Conservation (phyloP, 345 rosid species). For the Aurinia saxatilis region DNA sequence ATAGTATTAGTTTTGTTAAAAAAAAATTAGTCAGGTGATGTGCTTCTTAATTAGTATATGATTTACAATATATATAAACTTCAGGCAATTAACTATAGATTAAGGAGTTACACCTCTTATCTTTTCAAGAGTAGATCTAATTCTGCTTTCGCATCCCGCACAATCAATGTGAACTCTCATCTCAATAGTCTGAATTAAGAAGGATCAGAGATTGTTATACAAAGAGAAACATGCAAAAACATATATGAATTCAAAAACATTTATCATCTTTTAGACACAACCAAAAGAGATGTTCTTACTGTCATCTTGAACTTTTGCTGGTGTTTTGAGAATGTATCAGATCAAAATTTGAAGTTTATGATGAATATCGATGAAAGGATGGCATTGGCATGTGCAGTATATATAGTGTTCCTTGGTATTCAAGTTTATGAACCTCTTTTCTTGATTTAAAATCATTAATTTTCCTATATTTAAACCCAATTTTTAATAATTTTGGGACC, state of each 20-base stretch:
- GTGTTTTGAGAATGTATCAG: conserved; percentile 7
- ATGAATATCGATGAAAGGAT: conserved; percentile 17
- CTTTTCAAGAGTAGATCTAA: conserved; percentile 50
- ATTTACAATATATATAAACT: too few relatives aligned
- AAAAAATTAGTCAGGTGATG: too few relatives aligned
- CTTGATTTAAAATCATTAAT: not conserved
- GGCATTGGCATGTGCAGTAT: conserved; percentile 1
- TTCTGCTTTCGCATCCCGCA: conserved; percentile 71
- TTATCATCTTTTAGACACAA: not conserved
- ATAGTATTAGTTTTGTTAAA: too few relatives aligned
- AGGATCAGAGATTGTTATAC: not conserved
- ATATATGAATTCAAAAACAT: not conserved
- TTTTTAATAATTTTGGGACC: not conserved
- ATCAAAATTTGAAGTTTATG: not conserved
- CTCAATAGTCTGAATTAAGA: conserved; percentile 47
- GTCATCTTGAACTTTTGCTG: conserved; percentile 26
- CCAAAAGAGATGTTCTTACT: conserved; percentile 1
- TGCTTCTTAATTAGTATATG: too few relatives aligned
- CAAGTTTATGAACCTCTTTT: conserved; percentile 3
- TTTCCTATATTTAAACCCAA: not conserved
- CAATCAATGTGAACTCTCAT: conserved; percentile 92
- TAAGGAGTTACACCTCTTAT: conserved; percentile 44
- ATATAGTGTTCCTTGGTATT: conserved; percentile 13
- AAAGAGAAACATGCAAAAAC: not conserved
- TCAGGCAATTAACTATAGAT: not conserved